A percentile compares a stretch with the other conserved stretches of the same genome.
Conservation (phyloP, 495 filamentous ascomycete genomes). For the Penicillium egyptiacum region DNA sequence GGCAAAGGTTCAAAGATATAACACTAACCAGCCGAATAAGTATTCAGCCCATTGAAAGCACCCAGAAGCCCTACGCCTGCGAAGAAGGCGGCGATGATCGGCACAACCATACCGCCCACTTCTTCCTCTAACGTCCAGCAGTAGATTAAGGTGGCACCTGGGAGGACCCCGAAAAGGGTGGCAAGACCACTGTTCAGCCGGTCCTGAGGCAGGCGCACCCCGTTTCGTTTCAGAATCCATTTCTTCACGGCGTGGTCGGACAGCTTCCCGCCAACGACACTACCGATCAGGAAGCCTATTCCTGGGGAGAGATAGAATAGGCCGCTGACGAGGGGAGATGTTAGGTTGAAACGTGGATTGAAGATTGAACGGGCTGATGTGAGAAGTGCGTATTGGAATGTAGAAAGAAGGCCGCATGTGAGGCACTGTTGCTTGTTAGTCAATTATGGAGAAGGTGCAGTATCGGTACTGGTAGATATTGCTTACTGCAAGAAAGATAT, state of each 20-base stretch:
- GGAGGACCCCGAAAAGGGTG: slow-evolving; percentile 61
- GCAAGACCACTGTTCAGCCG: slow-evolving; percentile 63
- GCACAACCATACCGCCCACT: slow-evolving; percentile 64
- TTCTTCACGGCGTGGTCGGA: slow-evolving; percentile 65
- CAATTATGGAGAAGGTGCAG: neutral
- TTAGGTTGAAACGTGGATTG: slow-evolving; percentile 70
- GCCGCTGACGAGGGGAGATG: slow-evolving; percentile 64
- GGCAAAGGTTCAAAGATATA: neutral
- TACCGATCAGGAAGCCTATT: slow-evolving; percentile 67
- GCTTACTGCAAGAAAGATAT: slow-evolving; percentile 43
- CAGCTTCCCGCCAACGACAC: slow-evolving; percentile 66
- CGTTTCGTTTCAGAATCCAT: slow-evolving; percentile 58
- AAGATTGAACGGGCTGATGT: slow-evolving; percentile 73
- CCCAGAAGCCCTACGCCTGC: slow-evolving; percentile 69
- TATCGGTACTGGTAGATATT: neutral
- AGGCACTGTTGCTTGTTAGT: slow-evolving; percentile 43
- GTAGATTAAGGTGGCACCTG: slow-evolving; percentile 64
- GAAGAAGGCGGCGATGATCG: slow-evolving; percentile 66
- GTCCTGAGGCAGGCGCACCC: slow-evolving; percentile 69
- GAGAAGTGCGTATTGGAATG: slow-evolving; percentile 69
- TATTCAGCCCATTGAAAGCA: slow-evolving; percentile 70
- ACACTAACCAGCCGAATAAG: slow-evolving; percentile 70
- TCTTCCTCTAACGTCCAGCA: slow-evolving; percentile 67
- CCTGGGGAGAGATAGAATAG: slow-evolving; percentile 79
- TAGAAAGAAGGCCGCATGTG: slow-evolving; percentile 62